These are phyloP conservation scores for Leptodontidium sp. DNA, from an alignment of 2,329 filamentous ascomycete genomes.

Conservation along the genomic window DNA sequence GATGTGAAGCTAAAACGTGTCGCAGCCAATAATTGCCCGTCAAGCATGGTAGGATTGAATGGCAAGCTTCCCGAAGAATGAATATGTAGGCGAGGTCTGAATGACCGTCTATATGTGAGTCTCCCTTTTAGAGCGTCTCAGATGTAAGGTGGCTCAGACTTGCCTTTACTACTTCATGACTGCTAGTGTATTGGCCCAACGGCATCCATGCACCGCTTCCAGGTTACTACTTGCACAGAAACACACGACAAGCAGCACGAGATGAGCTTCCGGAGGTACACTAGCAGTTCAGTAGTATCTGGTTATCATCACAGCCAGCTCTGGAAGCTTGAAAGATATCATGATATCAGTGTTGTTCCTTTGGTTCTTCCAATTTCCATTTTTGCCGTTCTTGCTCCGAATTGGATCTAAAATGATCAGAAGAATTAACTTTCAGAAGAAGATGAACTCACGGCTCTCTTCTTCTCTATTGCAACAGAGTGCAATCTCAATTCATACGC, in stretches of 20 bases:
- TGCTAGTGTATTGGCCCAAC: constrained; percentile 35
- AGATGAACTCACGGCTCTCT: constrained; percentile 75
- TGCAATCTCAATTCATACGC: constrained; percentile 78
- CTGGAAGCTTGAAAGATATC: constrained; percentile 35
- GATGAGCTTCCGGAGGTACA: constrained; percentile 44
- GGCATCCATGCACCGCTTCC: constrained; percentile 47
- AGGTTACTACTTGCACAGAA: constrained; percentile 54
- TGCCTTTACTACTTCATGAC: constrained; percentile 61
- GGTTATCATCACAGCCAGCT: constrained; percentile 70
- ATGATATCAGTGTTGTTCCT: constrained; percentile 69
- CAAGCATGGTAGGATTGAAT: neutral
- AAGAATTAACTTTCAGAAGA: constrained; percentile 19
- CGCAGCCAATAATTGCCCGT: neutral
- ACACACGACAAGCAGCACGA: constrained; percentile 51
- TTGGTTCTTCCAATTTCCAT: constrained; percentile 77
- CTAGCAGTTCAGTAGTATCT: constrained; percentile 77
- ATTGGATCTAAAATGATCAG: constrained; percentile 70
- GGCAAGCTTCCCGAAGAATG: neutral
- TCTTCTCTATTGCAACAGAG: constrained; percentile 83
- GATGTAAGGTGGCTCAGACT: constrained; percentile 62
- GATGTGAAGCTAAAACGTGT: neutral
- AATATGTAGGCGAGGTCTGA: neutral
- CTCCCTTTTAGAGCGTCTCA: neutral
- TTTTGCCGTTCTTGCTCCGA: constrained; percentile 83
- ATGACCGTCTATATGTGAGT: neutral